Base-by-base conservation (phyloP, 805 yeast species). In the Cyberlindnera galapagoensis region DNA sequence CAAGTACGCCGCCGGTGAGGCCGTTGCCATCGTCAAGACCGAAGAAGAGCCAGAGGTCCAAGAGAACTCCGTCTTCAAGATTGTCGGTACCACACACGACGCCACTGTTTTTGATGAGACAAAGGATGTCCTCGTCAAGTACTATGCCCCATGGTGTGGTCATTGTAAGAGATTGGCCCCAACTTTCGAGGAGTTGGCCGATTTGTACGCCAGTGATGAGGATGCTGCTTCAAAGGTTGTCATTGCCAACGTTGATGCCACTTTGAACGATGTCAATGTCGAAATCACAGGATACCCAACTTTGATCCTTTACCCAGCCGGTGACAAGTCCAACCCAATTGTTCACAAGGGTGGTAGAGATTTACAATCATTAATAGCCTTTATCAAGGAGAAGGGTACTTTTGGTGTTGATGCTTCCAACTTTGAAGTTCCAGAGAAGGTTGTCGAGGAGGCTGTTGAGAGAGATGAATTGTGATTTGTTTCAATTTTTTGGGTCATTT, bases 91-190 rank as follows among this genome's bases (percentile, higher is more conserved):
- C 63, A 85, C 77, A 53, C 92, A 85, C 62, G 80, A 82, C 31
- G 74, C 69, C 21, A 62, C 85, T 38, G 71, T 85, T 33, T 60
- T 59, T 19, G 77, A 78, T 49, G 52, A 55, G 32, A 52, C 45
- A 14, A 80, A 76, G 63, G 90, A 82, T 55, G 79, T 83, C 22
- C 62, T 88, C 36, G 95, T 90, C 35, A 83, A 85, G 66, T 90
- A 88, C 64, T 88, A 84, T 55, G 97, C 97, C 30, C 94, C 94
- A 63, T 88, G 96, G 96, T 87, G 95, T 68, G 94, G 95, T 28
- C 95, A 87, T 69, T 86, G 96, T 69, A 86, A 85, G 70, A 83
- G 74, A 62, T 70, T 87, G 57, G 90, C 90, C 32, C 95, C 96
- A 54, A 69, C 67, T 37, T 90, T 77, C 68, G 94, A 84, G 57